These are phyloP conservation scores for Lathyrus oleraceus DNA, from an alignment of 306 rosid species.

Conservation along the genomic window DNA sequence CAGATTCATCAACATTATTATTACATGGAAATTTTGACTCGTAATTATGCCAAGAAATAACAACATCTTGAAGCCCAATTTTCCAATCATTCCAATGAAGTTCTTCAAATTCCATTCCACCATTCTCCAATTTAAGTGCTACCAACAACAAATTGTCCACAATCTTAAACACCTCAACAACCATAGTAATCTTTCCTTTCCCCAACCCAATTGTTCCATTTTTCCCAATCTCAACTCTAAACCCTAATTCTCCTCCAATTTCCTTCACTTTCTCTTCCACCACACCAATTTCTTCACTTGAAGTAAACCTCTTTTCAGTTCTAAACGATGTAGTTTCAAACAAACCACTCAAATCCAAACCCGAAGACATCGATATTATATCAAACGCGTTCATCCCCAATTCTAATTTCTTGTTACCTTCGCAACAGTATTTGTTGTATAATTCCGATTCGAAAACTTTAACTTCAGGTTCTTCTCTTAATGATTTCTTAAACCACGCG, in stretches of 20 bases:
- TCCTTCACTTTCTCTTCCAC: conserved; percentile 67
- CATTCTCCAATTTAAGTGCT: conserved; percentile 58
- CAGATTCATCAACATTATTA: background rate
- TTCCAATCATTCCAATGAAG: conserved; percentile 57
- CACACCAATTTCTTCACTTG: conserved; percentile 38
- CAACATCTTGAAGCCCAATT: conserved; percentile 53
- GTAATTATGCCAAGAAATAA: conserved; percentile 53
- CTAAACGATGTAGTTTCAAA: conserved; percentile 50
- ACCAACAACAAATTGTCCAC: conserved; percentile 51
- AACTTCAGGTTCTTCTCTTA: conserved; percentile 28
- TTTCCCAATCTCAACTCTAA: conserved; percentile 60
- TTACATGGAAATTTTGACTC: background rate
- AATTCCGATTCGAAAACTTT: conserved; percentile 34
- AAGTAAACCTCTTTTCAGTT: conserved; percentile 57
- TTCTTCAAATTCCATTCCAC: conserved; percentile 61
- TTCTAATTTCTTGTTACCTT: conserved; percentile 16
- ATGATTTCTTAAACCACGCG: conserved; percentile 61
- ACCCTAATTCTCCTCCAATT: conserved; percentile 60
- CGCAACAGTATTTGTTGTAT: conserved; percentile 23
- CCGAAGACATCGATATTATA: conserved; percentile 88
- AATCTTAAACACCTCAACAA: conserved; percentile 58
- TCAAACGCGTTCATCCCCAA: conserved; percentile 75
- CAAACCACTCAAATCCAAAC: conserved; percentile 73
- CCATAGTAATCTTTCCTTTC: conserved; percentile 59
- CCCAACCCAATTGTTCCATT: conserved; percentile 64